Evolutionary conservation across 345 rosid species (phyloP), one percentile per base, ranked within the genome.

Genomic region (Microthlaspi erraticum): DNA sequence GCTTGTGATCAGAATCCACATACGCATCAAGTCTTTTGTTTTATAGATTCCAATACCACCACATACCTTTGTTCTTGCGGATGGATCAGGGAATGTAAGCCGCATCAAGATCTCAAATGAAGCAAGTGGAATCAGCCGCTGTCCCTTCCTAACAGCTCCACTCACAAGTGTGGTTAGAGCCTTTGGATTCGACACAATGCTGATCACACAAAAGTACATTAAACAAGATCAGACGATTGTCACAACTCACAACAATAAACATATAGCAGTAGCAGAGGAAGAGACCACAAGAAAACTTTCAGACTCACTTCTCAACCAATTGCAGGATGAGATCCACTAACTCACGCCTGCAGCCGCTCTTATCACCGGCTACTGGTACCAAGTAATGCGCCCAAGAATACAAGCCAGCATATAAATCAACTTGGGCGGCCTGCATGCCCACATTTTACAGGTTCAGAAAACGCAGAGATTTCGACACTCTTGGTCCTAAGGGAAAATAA

Each of bases 111-210:
- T 84, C 82, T 89, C 89, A 48, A 83, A 64, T 29, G 90, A 82
- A 74, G 80, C 54, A 64, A 91, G 93, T 2, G 93, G 87, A 37
- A 90, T 59, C 66, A 87, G 53, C 33, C 89, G 86, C 77, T 87
- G 89, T 62, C 96, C 96, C 64, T 78, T 84, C 79, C 84, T 81
- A 77, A 84, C 81, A 41, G 91, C 88, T 70, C 82, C 81, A 39
- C 80, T 86, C 36, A 84, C 83, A 69, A 89, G 83, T 67, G 83
- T 83, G 44, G 87, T 79, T 3, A 77, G 66, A 44, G 93, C 93
- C 60, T 81, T 83, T 2, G 89, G 83, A 8, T 77, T 64, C 57
- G 85, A 76, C 65, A 87, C 72, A 65, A 90, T 83, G 78, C 93
- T 90, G 68, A 73, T 46, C 19, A 57, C 2, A 8, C n/a, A 31